phyloP scores from a whole-genome alignment of 768 basidiomycete species.

The Suillus spraguei region DNA sequence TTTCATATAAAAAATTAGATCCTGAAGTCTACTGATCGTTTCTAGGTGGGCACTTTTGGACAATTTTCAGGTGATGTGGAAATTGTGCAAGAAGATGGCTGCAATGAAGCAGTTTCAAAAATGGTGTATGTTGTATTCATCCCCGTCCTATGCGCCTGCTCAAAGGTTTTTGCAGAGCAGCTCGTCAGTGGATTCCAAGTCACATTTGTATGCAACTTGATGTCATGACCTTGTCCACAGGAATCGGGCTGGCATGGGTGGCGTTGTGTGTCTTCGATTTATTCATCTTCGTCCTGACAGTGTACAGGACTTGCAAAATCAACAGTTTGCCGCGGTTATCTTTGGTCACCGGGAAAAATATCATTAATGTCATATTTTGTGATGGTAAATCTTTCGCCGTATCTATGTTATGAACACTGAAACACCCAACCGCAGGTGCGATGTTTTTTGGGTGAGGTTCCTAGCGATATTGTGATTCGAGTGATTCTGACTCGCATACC shows the following conservation, averaged over 20 bases:
- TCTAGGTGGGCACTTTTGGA: not conserved
- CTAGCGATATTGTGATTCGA: not conserved
- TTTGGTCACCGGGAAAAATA: not conserved
- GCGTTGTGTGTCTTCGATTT: not conserved
- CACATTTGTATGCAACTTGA: not conserved
- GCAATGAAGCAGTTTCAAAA: slow-evolving; percentile 1
- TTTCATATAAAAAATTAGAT: not conserved
- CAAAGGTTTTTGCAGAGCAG: not conserved
- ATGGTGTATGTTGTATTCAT: not conserved
- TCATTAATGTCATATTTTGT: not conserved
- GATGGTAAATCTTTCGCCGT: not conserved
- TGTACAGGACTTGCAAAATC: not conserved
- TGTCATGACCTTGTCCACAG: not conserved
- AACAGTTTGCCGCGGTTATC: not conserved
- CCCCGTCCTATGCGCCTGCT: not conserved
- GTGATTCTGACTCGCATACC: not conserved
- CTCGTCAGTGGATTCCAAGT: not conserved
- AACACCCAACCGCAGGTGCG: not conserved
- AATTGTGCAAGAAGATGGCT: not conserved
- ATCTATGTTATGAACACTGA: not conserved
- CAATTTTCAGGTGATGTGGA: not conserved
- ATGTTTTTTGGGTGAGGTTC: not conserved
- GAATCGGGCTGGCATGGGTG: not conserved
- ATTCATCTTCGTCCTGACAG: not conserved
- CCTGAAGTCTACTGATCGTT: not conserved